These are phyloP conservation scores for Tricholomella constricta DNA, from an alignment of 768 basidiomycete species.

Conservation along the genomic window DNA sequence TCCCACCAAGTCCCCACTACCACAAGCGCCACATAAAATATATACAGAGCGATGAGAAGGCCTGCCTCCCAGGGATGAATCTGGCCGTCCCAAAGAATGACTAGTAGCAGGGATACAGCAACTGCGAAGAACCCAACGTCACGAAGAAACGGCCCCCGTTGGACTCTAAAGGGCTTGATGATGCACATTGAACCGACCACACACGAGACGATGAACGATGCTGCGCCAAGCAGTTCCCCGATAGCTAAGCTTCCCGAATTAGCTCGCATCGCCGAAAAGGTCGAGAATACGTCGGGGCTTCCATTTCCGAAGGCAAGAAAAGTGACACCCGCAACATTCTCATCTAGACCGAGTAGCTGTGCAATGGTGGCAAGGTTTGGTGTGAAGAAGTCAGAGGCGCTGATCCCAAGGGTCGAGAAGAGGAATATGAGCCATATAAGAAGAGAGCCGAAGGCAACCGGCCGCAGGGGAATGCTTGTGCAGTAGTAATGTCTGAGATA, in stretches of 20 bases:
- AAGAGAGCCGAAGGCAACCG: conserved; percentile 62
- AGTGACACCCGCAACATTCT: conserved; percentile 95
- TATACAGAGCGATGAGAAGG: conserved; percentile 70
- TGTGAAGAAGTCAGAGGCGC: conserved; percentile 96
- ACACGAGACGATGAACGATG: conserved; percentile 93
- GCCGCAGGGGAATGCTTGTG: conserved; percentile 52
- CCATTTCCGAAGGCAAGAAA: conserved; percentile 98
- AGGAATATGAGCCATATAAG: conserved; percentile 86
- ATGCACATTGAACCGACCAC: conserved; percentile 99
- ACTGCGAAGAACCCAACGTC: conserved; percentile 95
- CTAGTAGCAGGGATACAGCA: conserved; percentile 74
- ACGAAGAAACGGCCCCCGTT: conserved; percentile 79
- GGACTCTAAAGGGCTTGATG: conserved; percentile 91
- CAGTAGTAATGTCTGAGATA: conserved; percentile 79
- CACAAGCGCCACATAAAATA: conserved; percentile 76
- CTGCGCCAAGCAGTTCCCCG: conserved; percentile 94
- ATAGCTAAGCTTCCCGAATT: conserved; percentile 88
- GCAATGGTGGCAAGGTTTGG: conserved; percentile 94
- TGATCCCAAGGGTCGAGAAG: conserved; percentile 94
- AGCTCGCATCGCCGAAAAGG: conserved; percentile 88
- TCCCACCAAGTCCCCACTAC: conserved; percentile 80
- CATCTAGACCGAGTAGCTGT: conserved; percentile 80
- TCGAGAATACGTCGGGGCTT: conserved; percentile 94
- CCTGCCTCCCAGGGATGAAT: conserved; percentile 76
- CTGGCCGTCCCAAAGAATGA: conserved; percentile 74